Conservation (phyloP, 805 yeast species). For the Limtongozyma cylindracea region DNA sequence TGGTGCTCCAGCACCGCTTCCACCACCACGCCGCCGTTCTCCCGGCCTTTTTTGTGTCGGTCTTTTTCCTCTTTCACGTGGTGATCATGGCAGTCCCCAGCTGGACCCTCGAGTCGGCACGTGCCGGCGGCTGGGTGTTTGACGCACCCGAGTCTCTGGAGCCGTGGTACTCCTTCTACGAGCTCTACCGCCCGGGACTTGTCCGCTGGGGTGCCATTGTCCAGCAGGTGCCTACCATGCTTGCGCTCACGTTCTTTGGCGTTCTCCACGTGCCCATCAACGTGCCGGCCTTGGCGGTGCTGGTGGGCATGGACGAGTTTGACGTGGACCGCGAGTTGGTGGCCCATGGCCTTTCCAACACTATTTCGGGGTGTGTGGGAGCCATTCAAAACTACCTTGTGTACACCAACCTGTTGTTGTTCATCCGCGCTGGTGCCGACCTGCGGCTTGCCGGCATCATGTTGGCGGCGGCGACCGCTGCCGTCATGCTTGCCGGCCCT, state of each 20-base stretch:
- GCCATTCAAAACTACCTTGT: constrained; percentile 88
- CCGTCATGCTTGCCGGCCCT: constrained; percentile 74
- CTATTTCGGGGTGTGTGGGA: constrained; percentile 61
- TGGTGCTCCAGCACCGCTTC: constrained; percentile 26
- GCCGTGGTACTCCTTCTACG: constrained; percentile 84
- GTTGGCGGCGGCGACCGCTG: constrained; percentile 59
- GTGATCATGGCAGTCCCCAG: constrained; percentile 38
- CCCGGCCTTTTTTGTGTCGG: constrained; percentile 58
- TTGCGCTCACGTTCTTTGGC: constrained; percentile 90
- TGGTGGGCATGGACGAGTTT: constrained; percentile 61
- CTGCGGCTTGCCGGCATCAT: constrained; percentile 74
- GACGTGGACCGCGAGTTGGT: constrained; percentile 85
- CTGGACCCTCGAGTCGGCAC: constrained; percentile 32
- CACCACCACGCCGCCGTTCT: constrained; percentile 48
- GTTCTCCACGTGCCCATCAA: constrained; percentile 91
- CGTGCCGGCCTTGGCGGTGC: constrained; percentile 90
- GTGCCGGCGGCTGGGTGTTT: constrained; percentile 74
- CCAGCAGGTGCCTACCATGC: constrained; percentile 70
- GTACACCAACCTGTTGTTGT: constrained; percentile 78
- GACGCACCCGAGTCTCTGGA: constrained; percentile 31
- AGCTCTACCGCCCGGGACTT: constrained; percentile 34
- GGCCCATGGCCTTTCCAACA: constrained; percentile 86
- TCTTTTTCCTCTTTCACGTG: constrained; percentile 46
- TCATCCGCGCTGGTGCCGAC: constrained; percentile 88
- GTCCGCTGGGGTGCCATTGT: constrained; percentile 58